phyloP scores from a whole-genome alignment of 306 rosid genomes.

The Pterocarpus macrocarpus region DNA sequence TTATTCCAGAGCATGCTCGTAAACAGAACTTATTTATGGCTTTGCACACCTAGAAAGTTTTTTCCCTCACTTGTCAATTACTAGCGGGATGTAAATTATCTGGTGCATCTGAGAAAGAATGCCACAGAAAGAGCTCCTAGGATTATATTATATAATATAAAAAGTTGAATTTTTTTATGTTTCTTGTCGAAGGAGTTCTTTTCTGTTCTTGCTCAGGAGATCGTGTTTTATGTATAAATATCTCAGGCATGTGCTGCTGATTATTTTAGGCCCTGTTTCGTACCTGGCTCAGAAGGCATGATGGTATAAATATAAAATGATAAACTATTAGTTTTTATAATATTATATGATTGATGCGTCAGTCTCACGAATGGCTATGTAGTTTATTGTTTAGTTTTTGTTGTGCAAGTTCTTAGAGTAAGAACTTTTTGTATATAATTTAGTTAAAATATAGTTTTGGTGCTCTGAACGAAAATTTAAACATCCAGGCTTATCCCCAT shows the following conservation, averaged over 20 bases:
- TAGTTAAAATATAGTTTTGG: too few species aligned
- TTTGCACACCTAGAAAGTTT: slow-evolving; percentile 74
- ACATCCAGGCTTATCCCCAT: too few species aligned
- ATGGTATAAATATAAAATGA: slow-evolving; percentile 7
- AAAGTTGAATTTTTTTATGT: slow-evolving; percentile 45
- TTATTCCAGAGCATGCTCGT: slow-evolving; percentile 96
- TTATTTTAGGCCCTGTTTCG: slow-evolving; percentile 30
- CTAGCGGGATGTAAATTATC: slow-evolving; percentile 56
- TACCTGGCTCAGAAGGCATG: slow-evolving; percentile 20
- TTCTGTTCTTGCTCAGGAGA: slow-evolving; percentile 52
- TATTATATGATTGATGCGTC: slow-evolving; percentile 6
- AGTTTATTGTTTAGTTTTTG: background rate
- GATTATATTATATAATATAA: slow-evolving; percentile 47
- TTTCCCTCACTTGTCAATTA: slow-evolving; percentile 26
- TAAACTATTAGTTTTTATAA: background rate
- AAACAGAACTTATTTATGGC: slow-evolving; percentile 98
- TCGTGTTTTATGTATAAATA: slow-evolving; percentile 55
- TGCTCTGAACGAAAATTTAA: too few species aligned
- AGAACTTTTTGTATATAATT: too few species aligned
- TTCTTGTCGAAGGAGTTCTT: slow-evolving; percentile 54
- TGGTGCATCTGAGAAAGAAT: slow-evolving; percentile 54
- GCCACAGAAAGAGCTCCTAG: slow-evolving; percentile 57
- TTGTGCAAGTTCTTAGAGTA: background rate
- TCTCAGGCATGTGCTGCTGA: slow-evolving; percentile 35
- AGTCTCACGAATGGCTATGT: background rate